Base-by-base conservation (phyloP, 495 filamentous ascomycete species). In the Achaetomiella virescens region DNA sequence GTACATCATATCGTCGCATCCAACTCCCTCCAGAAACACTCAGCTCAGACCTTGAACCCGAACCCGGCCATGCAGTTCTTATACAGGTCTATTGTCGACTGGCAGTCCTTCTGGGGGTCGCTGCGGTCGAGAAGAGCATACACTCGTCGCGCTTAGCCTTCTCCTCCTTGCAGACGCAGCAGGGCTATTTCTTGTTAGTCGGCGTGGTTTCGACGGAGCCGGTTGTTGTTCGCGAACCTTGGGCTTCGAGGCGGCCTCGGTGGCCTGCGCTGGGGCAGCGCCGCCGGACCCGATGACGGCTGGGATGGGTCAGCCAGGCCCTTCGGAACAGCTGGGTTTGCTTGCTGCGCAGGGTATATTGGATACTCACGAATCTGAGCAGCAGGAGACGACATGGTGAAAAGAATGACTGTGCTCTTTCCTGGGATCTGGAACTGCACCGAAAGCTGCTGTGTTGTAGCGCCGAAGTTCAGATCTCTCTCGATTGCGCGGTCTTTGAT, bases 161-260 rank as follows among this genome's bases (percentile, higher is more conserved):
- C 72, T 98, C 93, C 43, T 89, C 81, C 66, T 92, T 96, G 82
- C 93, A 98, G 20, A 98, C 93, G 71, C 92, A 96, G 81, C 91
- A 96, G 33, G 91, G 91, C 90, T 96, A 67, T 52, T 27, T 4
- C 5, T 10, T 15, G n/a, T 31, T 20, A 8, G 6, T 36, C 42
- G 21, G 27, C 7, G 10, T 12, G 36, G 48, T 49, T 24, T 22
- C 17, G 5, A 21, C n/a, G 8, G 6, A 22, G 1, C 3, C 20
- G 43, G 22, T 0, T 17, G 48, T 20, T 17, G 36, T 46, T 38
- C n/a, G 17, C 70, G 48, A 24, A 78, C 75, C 73, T 75, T 78
- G 18, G 75, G 75, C 65, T 76, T 76, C 7, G 71, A 66, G 27
- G 67, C 66, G 31, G 66, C 64, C 33, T 63, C 60, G 49, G 61